Percentiles rank a stretch among this genome's conserved stretches.
These are phyloP conservation scores for Hymenoscyphus repandus DNA, from an alignment of 2,329 filamentous ascomycete species.

Conservation along the genomic window DNA sequence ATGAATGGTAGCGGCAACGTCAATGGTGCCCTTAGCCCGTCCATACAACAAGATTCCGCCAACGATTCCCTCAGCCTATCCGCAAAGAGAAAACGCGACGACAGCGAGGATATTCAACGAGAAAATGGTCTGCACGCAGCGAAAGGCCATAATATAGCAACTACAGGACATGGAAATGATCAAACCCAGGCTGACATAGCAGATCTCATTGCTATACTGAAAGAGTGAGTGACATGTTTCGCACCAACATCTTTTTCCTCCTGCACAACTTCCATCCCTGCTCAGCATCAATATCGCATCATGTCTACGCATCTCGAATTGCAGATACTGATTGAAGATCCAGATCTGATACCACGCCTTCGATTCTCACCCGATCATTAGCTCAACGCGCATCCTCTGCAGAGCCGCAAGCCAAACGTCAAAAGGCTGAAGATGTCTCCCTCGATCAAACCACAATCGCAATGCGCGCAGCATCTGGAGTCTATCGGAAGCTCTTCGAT, in stretches of 20 bases:
- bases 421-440: slow-evolving; percentile 46
- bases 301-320: slow-evolving; percentile 19
- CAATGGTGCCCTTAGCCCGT: slow-evolving; percentile 39
- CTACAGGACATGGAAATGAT: slow-evolving; percentile 26
- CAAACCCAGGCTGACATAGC: slow-evolving; percentile 32
- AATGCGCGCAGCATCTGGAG: slow-evolving; percentile 34
- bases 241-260: slow-evolving; percentile 9
- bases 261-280: background rate
- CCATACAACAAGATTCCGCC: slow-evolving; percentile 22
- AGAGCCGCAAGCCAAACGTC: slow-evolving; percentile 55
- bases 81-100: slow-evolving; percentile 56
- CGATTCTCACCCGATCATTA: slow-evolving; percentile 50
- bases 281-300: slow-evolving; percentile 11
- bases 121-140: slow-evolving; percentile 28
- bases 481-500: slow-evolving; percentile 59
- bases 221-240: slow-evolving; percentile 34
- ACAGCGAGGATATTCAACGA: slow-evolving; percentile 21
- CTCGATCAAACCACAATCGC: slow-evolving; percentile 39
- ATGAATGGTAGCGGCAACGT: slow-evolving; percentile 2
- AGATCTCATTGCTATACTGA: slow-evolving; percentile 40
- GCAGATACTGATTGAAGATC: slow-evolving; percentile 20
- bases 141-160: slow-evolving; percentile 20
- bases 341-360: slow-evolving; percentile 51
- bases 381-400: slow-evolving; percentile 38
- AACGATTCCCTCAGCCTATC: slow-evolving; percentile 31